These are phyloP conservation scores for Pestalotiopsis sp. DNA, from an alignment of 2,329 filamentous ascomycete genomes.

Conservation along the genomic window DNA sequence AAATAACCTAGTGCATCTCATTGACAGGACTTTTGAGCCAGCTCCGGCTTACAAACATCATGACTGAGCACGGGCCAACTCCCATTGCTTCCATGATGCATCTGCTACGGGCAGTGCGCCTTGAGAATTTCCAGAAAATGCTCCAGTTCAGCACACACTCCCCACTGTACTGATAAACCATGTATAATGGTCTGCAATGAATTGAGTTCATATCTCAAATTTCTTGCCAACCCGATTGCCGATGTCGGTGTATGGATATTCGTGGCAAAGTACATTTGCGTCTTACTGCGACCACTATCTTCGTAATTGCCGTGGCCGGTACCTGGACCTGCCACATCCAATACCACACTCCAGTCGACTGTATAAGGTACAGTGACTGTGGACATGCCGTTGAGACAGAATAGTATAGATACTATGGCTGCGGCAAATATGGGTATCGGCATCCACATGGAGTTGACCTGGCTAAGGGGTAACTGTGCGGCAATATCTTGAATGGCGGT, in stretches of 20 bases:
- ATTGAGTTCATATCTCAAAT: conserved; percentile 3
- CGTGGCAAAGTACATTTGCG: conserved; percentile 2
- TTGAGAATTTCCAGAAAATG: conserved; percentile 4
- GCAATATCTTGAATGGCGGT: conserved; percentile 8
- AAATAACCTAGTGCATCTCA: too few species aligned
- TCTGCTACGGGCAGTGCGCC: neutral
- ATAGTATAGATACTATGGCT: neutral
- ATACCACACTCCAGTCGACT: conserved; percentile 7
- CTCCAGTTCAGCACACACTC: conserved; percentile 6
- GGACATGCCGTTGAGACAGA: conserved; percentile 5
- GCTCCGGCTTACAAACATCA: neutral
- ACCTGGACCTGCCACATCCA: neutral
- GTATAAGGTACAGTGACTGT: conserved; percentile 4
- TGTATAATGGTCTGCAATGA: conserved; percentile 7
- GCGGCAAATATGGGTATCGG: conserved; percentile 10
- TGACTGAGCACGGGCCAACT: neutral
- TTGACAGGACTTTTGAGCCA: neutral
- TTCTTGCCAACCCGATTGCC: conserved; percentile 1
- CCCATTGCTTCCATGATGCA: neutral
- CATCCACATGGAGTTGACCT: conserved; percentile 11
- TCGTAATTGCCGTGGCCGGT: neutral
- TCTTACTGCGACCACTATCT: neutral
- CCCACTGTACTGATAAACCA: conserved; percentile 11
- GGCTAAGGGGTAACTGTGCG: conserved; percentile 3
- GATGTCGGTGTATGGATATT: neutral